phyloP scores from a whole-genome alignment of 2,329 filamentous ascomycete genomes.

The Plenodomus lindquistii region DNA sequence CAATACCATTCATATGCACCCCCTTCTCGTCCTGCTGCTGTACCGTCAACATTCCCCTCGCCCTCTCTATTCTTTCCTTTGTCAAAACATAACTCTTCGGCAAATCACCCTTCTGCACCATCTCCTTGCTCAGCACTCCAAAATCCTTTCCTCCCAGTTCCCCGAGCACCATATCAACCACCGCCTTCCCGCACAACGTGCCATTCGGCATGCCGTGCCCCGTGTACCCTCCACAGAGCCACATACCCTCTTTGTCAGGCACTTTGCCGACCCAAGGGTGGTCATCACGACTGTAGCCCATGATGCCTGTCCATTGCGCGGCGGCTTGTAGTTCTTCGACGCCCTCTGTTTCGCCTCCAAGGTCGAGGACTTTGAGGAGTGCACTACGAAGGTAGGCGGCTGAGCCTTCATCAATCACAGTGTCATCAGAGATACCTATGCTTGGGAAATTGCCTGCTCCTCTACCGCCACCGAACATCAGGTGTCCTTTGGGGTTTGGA shows the following conservation, averaged over 20 bases:
- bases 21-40: conserved; percentile 36
- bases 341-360: conserved; percentile 41
- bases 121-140: conserved; percentile 25
- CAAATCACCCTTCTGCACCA: conserved; percentile 41
- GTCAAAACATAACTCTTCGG: conserved; percentile 45
- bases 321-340: conserved; percentile 52
- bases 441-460: conserved; percentile 53
- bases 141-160: conserved; percentile 42
- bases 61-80: conserved; percentile 38
- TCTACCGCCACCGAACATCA: conserved; percentile 74
- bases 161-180: conserved; percentile 61
- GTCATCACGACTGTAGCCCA: conserved; percentile 70
- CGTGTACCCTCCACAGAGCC: conserved; percentile 68
- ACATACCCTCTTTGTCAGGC: conserved; percentile 62
- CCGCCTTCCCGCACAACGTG: conserved; percentile 66
- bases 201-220: conserved; percentile 78
- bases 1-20: conserved; percentile 30
- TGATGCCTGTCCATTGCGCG: conserved; percentile 74
- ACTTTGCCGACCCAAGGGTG: conserved; percentile 73
- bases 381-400: conserved; percentile 59
- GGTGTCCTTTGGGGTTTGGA: conserved; percentile 54
- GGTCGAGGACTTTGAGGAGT: conserved; percentile 43
- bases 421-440: conserved; percentile 64
- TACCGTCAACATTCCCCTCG: conserved; percentile 38
- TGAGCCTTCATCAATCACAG: conserved; percentile 59